Conservation (phyloP, 2,329 filamentous ascomycete genomes). For the Ilyonectria robusta region DNA sequence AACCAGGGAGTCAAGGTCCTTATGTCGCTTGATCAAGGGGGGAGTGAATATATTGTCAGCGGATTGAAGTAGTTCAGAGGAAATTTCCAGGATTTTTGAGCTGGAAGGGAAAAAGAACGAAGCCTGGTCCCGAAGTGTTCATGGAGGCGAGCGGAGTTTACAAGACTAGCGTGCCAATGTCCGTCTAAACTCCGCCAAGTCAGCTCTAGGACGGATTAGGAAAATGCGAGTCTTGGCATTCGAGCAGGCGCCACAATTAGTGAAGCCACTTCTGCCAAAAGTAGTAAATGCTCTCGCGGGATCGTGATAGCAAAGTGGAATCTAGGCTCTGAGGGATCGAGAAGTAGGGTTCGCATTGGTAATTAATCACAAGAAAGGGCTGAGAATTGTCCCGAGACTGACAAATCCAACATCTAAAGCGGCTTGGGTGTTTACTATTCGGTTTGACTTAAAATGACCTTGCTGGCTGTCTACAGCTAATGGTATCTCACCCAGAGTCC, state of each 20-base stretch:
- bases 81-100: not conserved
- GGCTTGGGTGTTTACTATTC: too few species aligned
- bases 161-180: not conserved
- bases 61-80: too few species aligned
- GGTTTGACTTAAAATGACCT: not conserved
- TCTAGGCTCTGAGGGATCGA: not conserved
- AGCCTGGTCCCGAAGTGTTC: not conserved
- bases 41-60: not conserved
- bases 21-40: not conserved
- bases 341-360: not conserved
- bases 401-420: not conserved
- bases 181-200: not conserved
- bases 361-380: too few species aligned
- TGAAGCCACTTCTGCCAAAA: slow-evolving; percentile 6
- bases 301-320: not conserved
- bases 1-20: not conserved
- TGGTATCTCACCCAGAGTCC: not conserved
- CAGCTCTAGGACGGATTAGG: not conserved
- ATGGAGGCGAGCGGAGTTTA: not conserved
- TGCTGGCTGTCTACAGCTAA: not conserved
- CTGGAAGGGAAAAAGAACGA: not conserved
- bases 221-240: too few species aligned
- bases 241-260: not conserved
- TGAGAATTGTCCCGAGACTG: not conserved
- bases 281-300: not conserved